phyloP scores from a whole-genome alignment of 2,329 filamentous ascomycete genomes.

The Xylaria sp. region DNA sequence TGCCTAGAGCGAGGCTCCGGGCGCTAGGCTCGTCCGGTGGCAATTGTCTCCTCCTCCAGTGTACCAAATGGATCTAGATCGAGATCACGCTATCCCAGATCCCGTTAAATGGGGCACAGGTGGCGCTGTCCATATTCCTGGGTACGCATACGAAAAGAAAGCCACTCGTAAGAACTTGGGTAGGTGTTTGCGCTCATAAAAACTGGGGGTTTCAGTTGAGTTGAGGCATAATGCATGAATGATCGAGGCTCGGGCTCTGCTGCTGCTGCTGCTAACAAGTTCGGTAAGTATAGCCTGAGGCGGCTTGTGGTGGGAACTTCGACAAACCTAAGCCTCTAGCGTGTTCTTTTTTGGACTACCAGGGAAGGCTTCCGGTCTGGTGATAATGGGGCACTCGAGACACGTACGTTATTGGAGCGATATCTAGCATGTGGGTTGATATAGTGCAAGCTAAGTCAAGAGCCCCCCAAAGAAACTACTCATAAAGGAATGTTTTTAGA shows the following conservation, averaged over 20 bases:
- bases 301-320: neutral
- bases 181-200: neutral
- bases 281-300: conserved; percentile 2
- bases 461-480: neutral
- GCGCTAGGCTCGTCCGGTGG: conserved; percentile 2
- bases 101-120: conserved; percentile 1
- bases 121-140: neutral
- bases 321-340: neutral
- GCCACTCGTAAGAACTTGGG: neutral
- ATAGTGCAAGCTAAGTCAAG: neutral
- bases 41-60: neutral
- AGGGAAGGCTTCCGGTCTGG: conserved; percentile 1
- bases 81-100: neutral
- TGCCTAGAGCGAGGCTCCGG: neutral
- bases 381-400: neutral
- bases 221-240: neutral
- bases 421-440: neutral
- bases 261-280: neutral
- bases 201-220: neutral
- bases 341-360: neutral
- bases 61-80: neutral
- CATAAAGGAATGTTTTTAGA: neutral
- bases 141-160: neutral
- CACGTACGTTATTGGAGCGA: neutral
- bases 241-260: neutral